These are phyloP conservation scores for Tetraselmis chui DNA, from an alignment of 139 green algal genomes.

Conservation along the genomic window DNA sequence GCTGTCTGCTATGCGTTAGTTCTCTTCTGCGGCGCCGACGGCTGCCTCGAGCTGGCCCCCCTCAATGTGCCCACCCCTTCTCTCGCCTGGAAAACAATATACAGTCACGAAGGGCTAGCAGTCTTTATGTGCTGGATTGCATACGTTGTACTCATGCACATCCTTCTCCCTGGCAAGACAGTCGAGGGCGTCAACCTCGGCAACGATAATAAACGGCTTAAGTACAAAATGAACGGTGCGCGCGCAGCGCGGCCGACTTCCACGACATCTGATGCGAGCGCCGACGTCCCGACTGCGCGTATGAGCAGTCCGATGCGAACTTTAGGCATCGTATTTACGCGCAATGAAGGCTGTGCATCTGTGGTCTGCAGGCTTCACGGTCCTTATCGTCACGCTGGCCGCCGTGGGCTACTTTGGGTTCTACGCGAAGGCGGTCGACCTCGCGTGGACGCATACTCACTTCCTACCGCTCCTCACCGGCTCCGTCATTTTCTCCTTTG, in stretches of 20 bases:
- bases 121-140: constrained; percentile 25
- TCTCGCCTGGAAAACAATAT: neutral
- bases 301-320: too few species aligned
- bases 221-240: constrained; percentile 82
- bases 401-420: constrained; percentile 56
- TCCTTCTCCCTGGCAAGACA: constrained; percentile 62
- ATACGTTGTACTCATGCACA: constrained; percentile 57
- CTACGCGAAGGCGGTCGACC: constrained; percentile 29
- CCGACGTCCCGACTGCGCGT: too few species aligned
- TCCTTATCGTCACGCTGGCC: constrained; percentile 43
- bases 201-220: constrained; percentile 47
- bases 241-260: too few species aligned
- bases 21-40: constrained; percentile 34
- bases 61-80: neutral
- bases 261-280: too few species aligned
- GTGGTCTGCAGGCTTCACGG: constrained; percentile 52
- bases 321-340: too few species aligned
- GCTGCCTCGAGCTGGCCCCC: constrained; percentile 20
- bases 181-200: constrained; percentile 50
- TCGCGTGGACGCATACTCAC: constrained; percentile 70
- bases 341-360: too few species aligned
- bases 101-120: neutral
- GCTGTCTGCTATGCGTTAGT: constrained; percentile 47
- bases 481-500: constrained; percentile 42
- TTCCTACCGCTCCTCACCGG: constrained; percentile 72